Conservation (phyloP, 139 green algal genomes). For the Desmodesmus armatus region DNA sequence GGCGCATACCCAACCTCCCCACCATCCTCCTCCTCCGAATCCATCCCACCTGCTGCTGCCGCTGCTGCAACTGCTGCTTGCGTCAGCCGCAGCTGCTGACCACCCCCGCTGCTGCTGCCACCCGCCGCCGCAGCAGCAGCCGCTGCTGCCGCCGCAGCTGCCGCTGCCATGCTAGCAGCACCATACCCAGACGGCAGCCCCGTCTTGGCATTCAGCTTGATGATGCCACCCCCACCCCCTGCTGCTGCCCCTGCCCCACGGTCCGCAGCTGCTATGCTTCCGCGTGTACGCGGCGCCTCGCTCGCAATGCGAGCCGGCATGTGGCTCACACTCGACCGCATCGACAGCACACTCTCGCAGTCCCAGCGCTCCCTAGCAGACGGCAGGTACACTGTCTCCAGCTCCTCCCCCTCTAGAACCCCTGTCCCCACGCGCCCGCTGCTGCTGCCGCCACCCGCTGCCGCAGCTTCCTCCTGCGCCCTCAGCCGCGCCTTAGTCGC, state of each 20-base stretch:
- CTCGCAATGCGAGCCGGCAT: constrained; percentile 79
- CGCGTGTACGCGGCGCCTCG: constrained; percentile 7
- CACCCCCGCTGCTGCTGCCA: not conserved
- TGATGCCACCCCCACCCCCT: constrained; percentile 47
- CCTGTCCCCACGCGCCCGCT: constrained; percentile 19
- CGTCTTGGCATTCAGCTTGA: constrained; percentile 67
- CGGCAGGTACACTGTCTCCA: constrained; percentile 31
- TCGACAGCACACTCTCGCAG: constrained; percentile 88
- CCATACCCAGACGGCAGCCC: constrained; percentile 59
- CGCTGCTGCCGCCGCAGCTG: constrained; percentile 16
- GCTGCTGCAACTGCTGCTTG: not conserved
- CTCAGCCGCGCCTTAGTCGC: constrained; percentile 35
- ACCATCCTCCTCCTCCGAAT: constrained; percentile 13
- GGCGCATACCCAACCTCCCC: constrained; percentile 19
- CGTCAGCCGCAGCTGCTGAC: not conserved
- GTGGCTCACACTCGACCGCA: constrained; percentile 87
- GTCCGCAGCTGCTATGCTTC: constrained; percentile 41
- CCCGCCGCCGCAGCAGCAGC: constrained; percentile 20
- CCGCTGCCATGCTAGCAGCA: constrained; percentile 11
- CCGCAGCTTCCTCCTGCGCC: constrained; percentile 25
- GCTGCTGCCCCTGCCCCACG: not conserved
- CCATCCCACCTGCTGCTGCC: not conserved
- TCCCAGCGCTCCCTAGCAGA: constrained; percentile 81
- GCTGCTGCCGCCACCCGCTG: constrained; percentile 30
- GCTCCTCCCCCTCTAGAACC: not conserved